Conservation (phyloP, 129 eudicot genomes). For the Calendula officinalis region DNA sequence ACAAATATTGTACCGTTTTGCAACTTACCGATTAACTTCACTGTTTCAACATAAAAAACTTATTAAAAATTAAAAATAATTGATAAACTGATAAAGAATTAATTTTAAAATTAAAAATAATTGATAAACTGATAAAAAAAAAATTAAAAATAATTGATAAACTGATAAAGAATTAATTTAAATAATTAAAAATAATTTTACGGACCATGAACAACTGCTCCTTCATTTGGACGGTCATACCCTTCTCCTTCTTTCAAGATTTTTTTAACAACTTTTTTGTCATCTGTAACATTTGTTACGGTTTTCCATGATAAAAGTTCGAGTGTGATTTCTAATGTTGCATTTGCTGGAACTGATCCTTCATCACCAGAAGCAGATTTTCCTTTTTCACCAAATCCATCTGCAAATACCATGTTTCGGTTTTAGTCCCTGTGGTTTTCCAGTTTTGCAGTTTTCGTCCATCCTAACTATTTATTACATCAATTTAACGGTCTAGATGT, state of each 20-base stretch:
- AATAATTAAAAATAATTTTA: no score
- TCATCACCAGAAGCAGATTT: conserved; percentile 57
- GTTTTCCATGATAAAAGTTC: conserved; percentile 83
- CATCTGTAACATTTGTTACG: conserved; percentile 68
- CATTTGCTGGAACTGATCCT: conserved; percentile 81
- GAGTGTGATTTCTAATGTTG: conserved; percentile 49
- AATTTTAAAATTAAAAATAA: no score
- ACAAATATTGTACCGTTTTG: conserved; percentile 74
- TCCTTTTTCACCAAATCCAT: conserved; percentile 94
- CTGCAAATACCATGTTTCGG: conserved; percentile 24
- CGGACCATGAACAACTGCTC: conserved; percentile 68
- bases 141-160: no score
- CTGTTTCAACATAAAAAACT: conserved; percentile 34
- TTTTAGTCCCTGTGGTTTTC: no score
- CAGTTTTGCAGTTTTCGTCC: no score
- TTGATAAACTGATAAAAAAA: no score
- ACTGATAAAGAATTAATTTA: no score
- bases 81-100: no score
- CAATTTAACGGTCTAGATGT: no score
- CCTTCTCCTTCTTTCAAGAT: conserved; percentile 79
- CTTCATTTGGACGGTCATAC: conserved; percentile 34
- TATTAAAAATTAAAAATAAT: no score
- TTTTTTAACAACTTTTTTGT: conserved; percentile 83
- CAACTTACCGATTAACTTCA: conserved; percentile 72
- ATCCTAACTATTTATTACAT: no score